These are phyloP conservation scores for Exophiala sp. DNA, from an alignment of 2,329 filamentous ascomycete species.

Conservation along the genomic window DNA sequence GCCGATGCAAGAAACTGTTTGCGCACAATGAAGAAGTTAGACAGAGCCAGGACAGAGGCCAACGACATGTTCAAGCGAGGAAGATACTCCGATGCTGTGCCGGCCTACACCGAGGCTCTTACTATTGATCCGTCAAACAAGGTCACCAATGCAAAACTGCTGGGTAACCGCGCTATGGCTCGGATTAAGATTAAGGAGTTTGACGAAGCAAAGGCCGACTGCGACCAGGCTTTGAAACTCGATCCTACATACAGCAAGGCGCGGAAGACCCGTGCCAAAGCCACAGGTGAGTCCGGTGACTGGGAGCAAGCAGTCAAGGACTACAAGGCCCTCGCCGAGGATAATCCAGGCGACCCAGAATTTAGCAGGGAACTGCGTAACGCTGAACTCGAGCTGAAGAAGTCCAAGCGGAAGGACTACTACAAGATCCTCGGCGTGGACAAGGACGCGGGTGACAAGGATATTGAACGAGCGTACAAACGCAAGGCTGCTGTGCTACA, in stretches of 20 bases:
- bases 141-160: constrained; percentile 88
- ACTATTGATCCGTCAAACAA: constrained; percentile 84
- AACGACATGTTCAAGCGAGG: constrained; percentile 86
- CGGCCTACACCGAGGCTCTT: constrained; percentile 79
- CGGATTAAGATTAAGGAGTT: constrained; percentile 76
- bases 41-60: constrained; percentile 90
- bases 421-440: constrained; percentile 92
- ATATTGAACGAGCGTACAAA: constrained; percentile 96
- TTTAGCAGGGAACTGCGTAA: constrained; percentile 81
- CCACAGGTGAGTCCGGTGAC: constrained; percentile 74
- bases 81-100: constrained; percentile 73
- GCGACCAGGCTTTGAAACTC: constrained; percentile 75
- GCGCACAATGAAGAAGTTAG: constrained; percentile 83
- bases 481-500: constrained; percentile 92
- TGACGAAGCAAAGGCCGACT: constrained; percentile 77
- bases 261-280: constrained; percentile 89
- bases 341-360: constrained; percentile 74
- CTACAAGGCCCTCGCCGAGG: constrained; percentile 79
- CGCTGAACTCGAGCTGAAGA: constrained; percentile 94
- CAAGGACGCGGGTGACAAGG: constrained; percentile 76
- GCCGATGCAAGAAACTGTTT: constrained; percentile 84
- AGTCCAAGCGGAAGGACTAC: constrained; percentile 95
- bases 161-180: constrained; percentile 89
- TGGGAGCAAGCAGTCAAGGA: constrained; percentile 92
- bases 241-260: constrained; percentile 87